Evolutionary conservation across 176 grass and related monocot species (phyloP).

Genomic region (Triticum monococcum): DNA sequence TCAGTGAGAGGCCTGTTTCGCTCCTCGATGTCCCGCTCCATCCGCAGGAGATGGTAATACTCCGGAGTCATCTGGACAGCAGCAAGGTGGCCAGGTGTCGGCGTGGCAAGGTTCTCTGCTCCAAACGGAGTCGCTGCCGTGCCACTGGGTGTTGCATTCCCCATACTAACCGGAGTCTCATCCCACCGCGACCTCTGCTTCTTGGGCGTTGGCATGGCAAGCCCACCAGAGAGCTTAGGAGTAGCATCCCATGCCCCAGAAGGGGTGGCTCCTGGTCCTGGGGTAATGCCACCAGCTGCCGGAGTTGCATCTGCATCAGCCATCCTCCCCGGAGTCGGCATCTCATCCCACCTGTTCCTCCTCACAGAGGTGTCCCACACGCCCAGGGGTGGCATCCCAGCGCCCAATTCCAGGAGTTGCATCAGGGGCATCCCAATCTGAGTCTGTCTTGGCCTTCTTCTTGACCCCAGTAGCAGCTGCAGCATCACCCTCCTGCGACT

Average conservation of each 20-base stretch:
- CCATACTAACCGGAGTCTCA: slow-evolving; percentile 80
- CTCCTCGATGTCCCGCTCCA: slow-evolving; percentile 95
- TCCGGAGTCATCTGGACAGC: slow-evolving; percentile 74
- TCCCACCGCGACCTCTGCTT: slow-evolving; percentile 96
- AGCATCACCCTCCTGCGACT: slow-evolving; percentile 74
- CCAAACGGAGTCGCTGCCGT: slow-evolving; percentile 62
- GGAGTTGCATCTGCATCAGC: slow-evolving; percentile 89
- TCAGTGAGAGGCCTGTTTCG: slow-evolving; percentile 82
- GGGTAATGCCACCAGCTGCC: slow-evolving; percentile 60
- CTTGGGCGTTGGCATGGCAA: slow-evolving; percentile 91
- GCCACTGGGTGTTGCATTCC: slow-evolving; percentile 52
- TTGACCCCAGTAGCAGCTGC: slow-evolving; percentile 29
- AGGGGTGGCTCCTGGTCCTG: slow-evolving; percentile 69
- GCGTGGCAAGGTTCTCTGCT: slow-evolving; percentile 61
- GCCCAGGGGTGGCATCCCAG: slow-evolving; percentile 76
- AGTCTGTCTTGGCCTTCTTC: slow-evolving; percentile 70
- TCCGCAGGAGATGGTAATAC: slow-evolving; percentile 79
- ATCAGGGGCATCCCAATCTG: slow-evolving; percentile 94
- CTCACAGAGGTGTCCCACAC: slow-evolving; percentile 61
- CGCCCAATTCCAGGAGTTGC: slow-evolving; percentile 81
- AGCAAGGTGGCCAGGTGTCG: slow-evolving; percentile 37
- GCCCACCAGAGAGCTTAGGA: slow-evolving; percentile 70
- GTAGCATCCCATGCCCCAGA: slow-evolving; percentile 93
- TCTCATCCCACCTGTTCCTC: slow-evolving; percentile 96
- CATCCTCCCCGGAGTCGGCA: slow-evolving; percentile 80